A percentile compares a stretch with the other conserved stretches of the same genome.
Evolutionary conservation across 2,329 filamentous ascomycete genomes (phyloP).

Genomic region (Bipolaris bicolor): DNA sequence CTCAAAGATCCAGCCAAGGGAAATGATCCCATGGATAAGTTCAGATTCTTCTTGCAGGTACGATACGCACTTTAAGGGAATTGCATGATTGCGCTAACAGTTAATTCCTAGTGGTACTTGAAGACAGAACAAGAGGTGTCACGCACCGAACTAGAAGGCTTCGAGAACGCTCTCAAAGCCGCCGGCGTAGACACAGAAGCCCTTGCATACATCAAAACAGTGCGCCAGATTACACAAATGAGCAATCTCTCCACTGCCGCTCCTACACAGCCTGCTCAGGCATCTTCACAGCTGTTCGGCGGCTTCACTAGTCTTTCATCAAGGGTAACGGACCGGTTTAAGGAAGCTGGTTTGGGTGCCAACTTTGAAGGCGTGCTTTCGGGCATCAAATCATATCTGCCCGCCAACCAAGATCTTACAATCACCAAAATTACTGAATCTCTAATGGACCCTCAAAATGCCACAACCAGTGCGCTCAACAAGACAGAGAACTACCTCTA

Average conservation of each 20-base stretch:
- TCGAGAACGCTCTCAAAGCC: constrained; percentile 80
- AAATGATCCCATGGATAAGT: constrained; percentile 82
- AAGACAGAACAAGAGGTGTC: constrained; percentile 90
- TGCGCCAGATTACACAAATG: constrained; percentile 95
- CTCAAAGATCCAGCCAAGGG: constrained; percentile 84
- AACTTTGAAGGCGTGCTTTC: constrained; percentile 96
- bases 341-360: constrained; percentile 82
- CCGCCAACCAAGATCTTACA: constrained; percentile 91
- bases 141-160: constrained; percentile 80
- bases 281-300: constrained; percentile 78
- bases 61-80: background rate
- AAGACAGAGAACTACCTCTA: constrained; percentile 98
- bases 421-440: constrained; percentile 98
- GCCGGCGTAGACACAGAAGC: constrained; percentile 78
- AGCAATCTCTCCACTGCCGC: constrained; percentile 94
- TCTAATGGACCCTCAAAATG: constrained; percentile 92
- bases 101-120: constrained; percentile 80
- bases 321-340: constrained; percentile 89
- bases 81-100: background rate
- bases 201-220: constrained; percentile 77
- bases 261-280: constrained; percentile 67
- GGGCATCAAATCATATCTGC: constrained; percentile 98
- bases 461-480: constrained; percentile 87
- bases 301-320: constrained; percentile 92
- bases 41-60: constrained; percentile 72